Base-by-base conservation (phyloP, 495 filamentous ascomycete genomes). In the Niebla homalea region DNA sequence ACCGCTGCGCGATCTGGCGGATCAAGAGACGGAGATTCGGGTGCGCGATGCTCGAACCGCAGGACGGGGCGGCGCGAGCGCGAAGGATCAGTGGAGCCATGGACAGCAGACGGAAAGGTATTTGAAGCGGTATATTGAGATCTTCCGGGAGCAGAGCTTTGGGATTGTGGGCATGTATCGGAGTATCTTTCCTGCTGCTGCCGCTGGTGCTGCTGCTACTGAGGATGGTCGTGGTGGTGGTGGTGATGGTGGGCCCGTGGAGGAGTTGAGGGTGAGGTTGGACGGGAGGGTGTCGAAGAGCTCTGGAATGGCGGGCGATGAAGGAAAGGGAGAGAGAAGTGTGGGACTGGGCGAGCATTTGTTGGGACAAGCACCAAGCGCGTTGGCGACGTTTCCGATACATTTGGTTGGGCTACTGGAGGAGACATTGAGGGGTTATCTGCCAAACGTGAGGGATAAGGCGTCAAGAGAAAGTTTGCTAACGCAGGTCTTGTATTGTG, bases 101-200 rank as follows among this genome's bases (percentile, higher is more conserved):
- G 92, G 90, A 0, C 87, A 93, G 59, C 92, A 98, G 60, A 95
- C 89, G 2, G 93, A 96, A 60, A 76, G 87, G 21, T 99, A 88
- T 56, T 69, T 99, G 36, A 99, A 99, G 63, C 72, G 87, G 46
- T 99, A 94, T 67, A 83, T 99, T 57, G 93, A 99, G 64, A 94
- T 97, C 25, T 97, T 96, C 67, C 84, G 93, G 46, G 93, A 99
- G 66, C 93, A 99, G 65, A 92, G 86, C 59, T 99, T 99, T 60
- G 84, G 84, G 11, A 93, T 96, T 51, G 77, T 97, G 19, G 89
- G 84, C 18, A 84, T 96, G 76, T 95, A 92, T 62, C 84, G 80
- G 53, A 86, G 78, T 57, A 92, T 97, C 41, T 97, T 96, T 60
- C 70, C 76, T 7, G 66, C 71, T 56, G 25, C 26, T 15, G 25